Evolutionary conservation across 495 filamentous ascomycete species (phyloP), one percentile per base, ranked within the genome.

Genomic region (Extremus antarcticus): DNA sequence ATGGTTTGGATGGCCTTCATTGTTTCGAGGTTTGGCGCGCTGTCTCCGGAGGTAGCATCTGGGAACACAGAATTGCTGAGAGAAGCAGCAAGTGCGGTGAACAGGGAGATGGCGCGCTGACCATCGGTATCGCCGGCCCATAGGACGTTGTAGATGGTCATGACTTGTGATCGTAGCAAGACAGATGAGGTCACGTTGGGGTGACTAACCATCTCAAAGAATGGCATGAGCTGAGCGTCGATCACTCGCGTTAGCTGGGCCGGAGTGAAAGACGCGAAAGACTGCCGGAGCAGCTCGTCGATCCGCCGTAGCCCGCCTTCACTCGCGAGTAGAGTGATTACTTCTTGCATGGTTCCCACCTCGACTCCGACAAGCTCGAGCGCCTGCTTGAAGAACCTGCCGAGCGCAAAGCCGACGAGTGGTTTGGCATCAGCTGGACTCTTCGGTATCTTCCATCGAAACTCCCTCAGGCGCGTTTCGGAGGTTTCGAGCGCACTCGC

Each of bases 131-230:
- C 13, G 29, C 29, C 81, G 79, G 54, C 71, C 81, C 17, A 85
- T 58, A 57, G 73, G 72, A 51, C 73, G 80, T 63, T 76, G 81
- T 29, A 85, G 79, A 1, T 74, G 80, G 20, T 67, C 75, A 32
- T 83, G 70, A 4, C 73, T 63, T 35, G 69, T 71, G 56, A 84
- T 79, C 3, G 83, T 61, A 1, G 81, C 66, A 25, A 78, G 61
- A 0, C 81, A 83, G 7, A 70, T 65, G 16, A 77, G 58, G 29
- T 35, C 7, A 84, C 72, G 21, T 76, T 68, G 2, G 70, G 68
- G 60, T 79, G 69, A 17, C 78, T 70, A 45, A 85, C 70, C 17
- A 69, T 72, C 50, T 66, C 62, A 39, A 81, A 66, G 55, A 84
- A 80, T 3, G 78, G 75, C 25, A 81, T 62, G 7, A 75, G 64